A percentile compares a stretch with the other conserved stretches of the same genome.
Evolutionary conservation across 2,329 filamentous ascomycete genomes (phyloP).

Genomic region (Biscogniauxia mediterranea): DNA sequence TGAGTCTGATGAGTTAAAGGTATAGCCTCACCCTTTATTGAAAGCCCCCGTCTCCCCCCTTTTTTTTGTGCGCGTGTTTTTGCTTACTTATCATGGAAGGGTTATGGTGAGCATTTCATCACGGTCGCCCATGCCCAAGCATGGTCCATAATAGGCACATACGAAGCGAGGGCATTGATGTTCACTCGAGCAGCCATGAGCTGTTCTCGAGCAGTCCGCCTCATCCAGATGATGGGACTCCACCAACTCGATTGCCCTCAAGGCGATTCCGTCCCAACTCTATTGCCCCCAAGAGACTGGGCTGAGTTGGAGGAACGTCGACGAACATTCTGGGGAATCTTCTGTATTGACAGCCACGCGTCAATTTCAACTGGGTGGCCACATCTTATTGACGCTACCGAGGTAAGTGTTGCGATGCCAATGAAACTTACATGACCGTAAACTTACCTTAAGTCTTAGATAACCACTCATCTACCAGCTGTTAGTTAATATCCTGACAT

Average conservation of each 20-base stretch:
- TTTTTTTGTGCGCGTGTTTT: neutral
- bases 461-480: slow-evolving; percentile 73
- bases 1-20: slow-evolving; percentile 80
- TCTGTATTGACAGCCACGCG: slow-evolving; percentile 79
- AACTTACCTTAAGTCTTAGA: slow-evolving; percentile 37
- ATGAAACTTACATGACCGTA: neutral
- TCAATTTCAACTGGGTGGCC: slow-evolving; percentile 92
- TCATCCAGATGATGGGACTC: slow-evolving; percentile 82
- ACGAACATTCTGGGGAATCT: slow-evolving; percentile 82
- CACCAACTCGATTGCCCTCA: slow-evolving; percentile 37
- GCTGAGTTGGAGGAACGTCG: slow-evolving; percentile 78
- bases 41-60: no score
- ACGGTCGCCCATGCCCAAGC: slow-evolving; percentile 77
- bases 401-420: slow-evolving; percentile 43
- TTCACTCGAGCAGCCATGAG: slow-evolving; percentile 88
- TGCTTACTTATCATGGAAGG: slow-evolving; percentile 38
- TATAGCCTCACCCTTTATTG: slow-evolving; percentile 24
- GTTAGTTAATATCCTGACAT: slow-evolving; percentile 16
- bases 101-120: slow-evolving; percentile 76
- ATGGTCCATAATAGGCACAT: slow-evolving; percentile 71
- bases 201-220: slow-evolving; percentile 64
- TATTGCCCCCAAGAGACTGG: slow-evolving; percentile 76
- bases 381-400: slow-evolving; percentile 70
- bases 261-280: slow-evolving; percentile 58
- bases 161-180: slow-evolving; percentile 81